phyloP scores from a whole-genome alignment of 345 rosid genomes.

The Arabidopsis thaliana region DNA sequence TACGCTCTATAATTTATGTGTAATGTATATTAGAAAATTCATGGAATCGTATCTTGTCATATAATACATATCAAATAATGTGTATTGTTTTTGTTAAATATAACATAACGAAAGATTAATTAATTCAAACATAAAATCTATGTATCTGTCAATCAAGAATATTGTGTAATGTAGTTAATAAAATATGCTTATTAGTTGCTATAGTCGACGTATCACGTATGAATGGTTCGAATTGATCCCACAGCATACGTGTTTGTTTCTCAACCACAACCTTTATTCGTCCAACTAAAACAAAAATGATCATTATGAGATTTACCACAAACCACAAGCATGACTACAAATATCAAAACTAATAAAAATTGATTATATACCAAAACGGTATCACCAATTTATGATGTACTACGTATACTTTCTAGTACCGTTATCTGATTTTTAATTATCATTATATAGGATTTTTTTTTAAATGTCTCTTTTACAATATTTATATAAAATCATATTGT shows the following conservation, averaged over 20 bases:
- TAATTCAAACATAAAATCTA: neutral
- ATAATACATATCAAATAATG: constrained; percentile 16
- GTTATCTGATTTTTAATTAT: too few species aligned
- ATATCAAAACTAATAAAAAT: too few species aligned
- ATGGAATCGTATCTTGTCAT: constrained; percentile 29
- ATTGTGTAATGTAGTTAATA: constrained; percentile 12
- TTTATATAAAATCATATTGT: too few species aligned
- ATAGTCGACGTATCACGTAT: neutral
- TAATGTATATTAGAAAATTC: constrained; percentile 3
- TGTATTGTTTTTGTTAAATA: neutral
- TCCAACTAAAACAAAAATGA: neutral
- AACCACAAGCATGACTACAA: too few species aligned
- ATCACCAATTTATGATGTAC: too few species aligned
- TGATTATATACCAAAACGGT: too few species aligned
- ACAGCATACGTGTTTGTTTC: constrained; percentile 37
- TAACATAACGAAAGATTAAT: neutral
- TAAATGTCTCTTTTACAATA: too few species aligned
- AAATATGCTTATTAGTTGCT: constrained; percentile 12
- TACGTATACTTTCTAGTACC: too few species aligned
- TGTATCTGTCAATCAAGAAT: constrained; percentile 15
- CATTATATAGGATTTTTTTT: too few species aligned
- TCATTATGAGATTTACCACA: too few species aligned
- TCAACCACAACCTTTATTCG: constrained; percentile 12
- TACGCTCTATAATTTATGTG: constrained; percentile 9
- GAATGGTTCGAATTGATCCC: constrained; percentile 29